Evolutionary conservation across 1,284 basidiomycete genomes (phyloP).

Genomic region (Leccinum pseudoinsigne): DNA sequence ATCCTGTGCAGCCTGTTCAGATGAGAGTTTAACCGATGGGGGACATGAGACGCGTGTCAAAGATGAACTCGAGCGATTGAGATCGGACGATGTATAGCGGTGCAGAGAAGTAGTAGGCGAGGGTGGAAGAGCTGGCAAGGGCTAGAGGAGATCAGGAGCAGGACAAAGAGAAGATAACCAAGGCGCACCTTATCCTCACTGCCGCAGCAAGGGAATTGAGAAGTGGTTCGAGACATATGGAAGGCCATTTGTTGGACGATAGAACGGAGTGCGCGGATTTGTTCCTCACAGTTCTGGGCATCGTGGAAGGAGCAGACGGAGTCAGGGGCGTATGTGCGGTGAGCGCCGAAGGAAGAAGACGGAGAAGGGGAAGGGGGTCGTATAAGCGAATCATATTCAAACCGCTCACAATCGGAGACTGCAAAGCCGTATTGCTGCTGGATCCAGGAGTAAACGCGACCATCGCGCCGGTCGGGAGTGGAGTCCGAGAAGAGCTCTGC

Average conservation of each 20-base stretch:
- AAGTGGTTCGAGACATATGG: constrained; percentile 16
- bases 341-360: constrained; percentile 32
- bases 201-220: not conserved
- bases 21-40: constrained; percentile 33
- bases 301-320: constrained; percentile 32
- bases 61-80: constrained; percentile 32
- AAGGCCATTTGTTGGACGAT: constrained; percentile 35
- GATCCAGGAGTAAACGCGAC: constrained; percentile 34
- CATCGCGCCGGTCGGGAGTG: constrained; percentile 20
- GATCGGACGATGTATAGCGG: constrained; percentile 26
- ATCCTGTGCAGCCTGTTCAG: constrained; percentile 31
- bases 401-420: constrained; percentile 22
- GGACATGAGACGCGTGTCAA: constrained; percentile 34
- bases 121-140: constrained; percentile 30
- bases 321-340: constrained; percentile 22
- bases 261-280: constrained; percentile 31
- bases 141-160: constrained; percentile 16
- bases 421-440: constrained; percentile 37
- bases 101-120: constrained; percentile 27
- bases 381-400: constrained; percentile 4
- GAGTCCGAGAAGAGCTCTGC: constrained; percentile 27
- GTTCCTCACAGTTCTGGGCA: constrained; percentile 20
- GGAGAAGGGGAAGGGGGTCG: constrained; percentile 29
- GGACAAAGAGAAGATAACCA: not conserved
- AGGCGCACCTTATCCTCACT: constrained; percentile 23